A percentile compares a stretch with the other conserved stretches of the same genome.
Conservation (phyloP, 2,329 filamentous ascomycete species). For the Ceratocystiopsis brevicomis region DNA sequence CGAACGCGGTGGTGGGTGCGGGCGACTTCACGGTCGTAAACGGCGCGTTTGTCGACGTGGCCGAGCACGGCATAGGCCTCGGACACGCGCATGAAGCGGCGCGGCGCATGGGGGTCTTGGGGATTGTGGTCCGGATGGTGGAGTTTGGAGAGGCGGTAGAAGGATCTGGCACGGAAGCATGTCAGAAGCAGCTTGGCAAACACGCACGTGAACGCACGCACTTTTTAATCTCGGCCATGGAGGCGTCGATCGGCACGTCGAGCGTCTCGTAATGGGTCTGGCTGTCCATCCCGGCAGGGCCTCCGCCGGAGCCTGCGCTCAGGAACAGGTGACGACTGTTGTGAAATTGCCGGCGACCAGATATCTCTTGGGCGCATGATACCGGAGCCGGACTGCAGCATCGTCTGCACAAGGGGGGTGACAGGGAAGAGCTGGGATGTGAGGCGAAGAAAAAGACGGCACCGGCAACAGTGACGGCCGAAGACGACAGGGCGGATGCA, state of each 20-base stretch:
- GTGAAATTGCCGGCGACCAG: slow-evolving; percentile 11
- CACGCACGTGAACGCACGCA: slow-evolving; percentile 14
- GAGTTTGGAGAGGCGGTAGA: slow-evolving; percentile 78
- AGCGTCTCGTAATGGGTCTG: slow-evolving; percentile 70
- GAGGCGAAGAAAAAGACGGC: too few species aligned
- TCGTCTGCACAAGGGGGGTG: too few species aligned
- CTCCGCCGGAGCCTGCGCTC: slow-evolving; percentile 14
- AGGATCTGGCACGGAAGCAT: slow-evolving; percentile 30
- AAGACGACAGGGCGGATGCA: too few species aligned
- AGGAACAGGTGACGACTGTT: slow-evolving; percentile 11
- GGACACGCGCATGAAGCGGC: slow-evolving; percentile 65
- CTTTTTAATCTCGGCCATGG: slow-evolving; percentile 69
- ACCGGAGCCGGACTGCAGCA: too few species aligned
- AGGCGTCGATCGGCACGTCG: slow-evolving; percentile 49
- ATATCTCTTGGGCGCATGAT: too few species aligned
- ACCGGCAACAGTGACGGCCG: too few species aligned
- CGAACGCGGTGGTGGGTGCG: slow-evolving; percentile 13
- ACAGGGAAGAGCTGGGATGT: too few species aligned
- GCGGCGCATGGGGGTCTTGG: slow-evolving; percentile 48
- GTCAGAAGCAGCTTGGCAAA: background rate
- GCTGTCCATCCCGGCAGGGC: background rate
- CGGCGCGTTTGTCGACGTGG: slow-evolving; percentile 50
- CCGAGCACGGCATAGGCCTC: slow-evolving; percentile 68
- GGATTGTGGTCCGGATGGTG: slow-evolving; percentile 89
- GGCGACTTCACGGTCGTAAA: slow-evolving; percentile 60